Evolutionary conservation across 2,329 filamentous ascomycete species (phyloP), one percentile per base, ranked within the genome.

Genomic region (Bipolaris cookei): DNA sequence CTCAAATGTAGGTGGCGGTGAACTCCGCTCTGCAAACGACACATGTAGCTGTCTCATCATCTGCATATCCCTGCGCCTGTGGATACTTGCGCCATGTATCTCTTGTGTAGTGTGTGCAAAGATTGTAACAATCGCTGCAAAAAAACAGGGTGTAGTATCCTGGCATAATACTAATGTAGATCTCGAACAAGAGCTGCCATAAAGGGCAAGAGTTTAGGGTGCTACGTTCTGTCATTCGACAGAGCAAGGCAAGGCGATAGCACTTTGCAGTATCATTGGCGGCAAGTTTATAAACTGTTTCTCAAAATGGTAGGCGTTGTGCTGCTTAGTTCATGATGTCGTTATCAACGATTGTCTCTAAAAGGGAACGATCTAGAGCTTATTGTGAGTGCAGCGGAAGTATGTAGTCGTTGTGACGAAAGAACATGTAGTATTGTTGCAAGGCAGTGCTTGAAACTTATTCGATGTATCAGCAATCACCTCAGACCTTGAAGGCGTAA

Each of bases 71-170:
- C 60, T 8, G 38, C 13, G 6, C 42, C 32, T 2, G 58, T 56
- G 8, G 52, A 62, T 6, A 14, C 28, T 13, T 30, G 20, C n/a
- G 58, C 49, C 13, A 43, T 20, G 6, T 13, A 53, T 49, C 11
- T 64, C 16, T 30, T 56, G 23, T 67, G 58, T 65, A 53, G 21
- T 69, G 61, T 11, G 59, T 11, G 65, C 54, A n/a, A 71, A 52
- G 3, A 67, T 63, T 1, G 65, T 68, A 16, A 62, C 57, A 2
- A 71, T 52, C 6, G 67, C 67, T 18, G 69, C 69, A 11, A 65
- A 6, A 68, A 35, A 10, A 47, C 43, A 25, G 25, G 59, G 51
- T 53, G 46, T 35, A 46, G 54, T 61, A 46, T 55, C 62, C 54
- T 62, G 51, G 46, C 1, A 54, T 61, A 5, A 28, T 5, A 11